Conservation (phyloP, 345 rosid genomes). For the Hibiscus tridactylites region DNA sequence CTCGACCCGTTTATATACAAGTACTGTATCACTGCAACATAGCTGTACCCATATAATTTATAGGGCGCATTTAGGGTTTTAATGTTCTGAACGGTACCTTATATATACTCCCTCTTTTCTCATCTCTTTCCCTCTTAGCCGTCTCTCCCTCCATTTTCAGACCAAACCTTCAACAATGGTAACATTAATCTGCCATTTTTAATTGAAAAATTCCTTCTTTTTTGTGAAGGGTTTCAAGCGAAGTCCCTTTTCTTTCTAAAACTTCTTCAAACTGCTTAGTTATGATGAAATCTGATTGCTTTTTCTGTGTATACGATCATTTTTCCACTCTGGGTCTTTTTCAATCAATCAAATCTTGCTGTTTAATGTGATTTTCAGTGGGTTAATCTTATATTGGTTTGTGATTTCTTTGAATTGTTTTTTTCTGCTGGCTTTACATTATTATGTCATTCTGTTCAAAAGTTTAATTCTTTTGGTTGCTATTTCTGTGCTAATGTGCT, state of each 20-base stretch:
- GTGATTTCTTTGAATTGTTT: neutral
- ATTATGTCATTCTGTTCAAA: neutral
- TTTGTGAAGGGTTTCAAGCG: neutral
- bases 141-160: neutral
- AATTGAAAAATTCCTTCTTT: neutral
- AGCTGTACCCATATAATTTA: conserved; percentile 24
- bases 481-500: neutral
- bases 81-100: neutral
- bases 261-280: neutral
- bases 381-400: neutral
- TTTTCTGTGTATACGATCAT: neutral
- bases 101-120: neutral
- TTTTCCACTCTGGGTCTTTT: neutral
- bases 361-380: neutral
- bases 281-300: neutral
- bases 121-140: neutral
- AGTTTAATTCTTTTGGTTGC: neutral
- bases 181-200: neutral
- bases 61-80: neutral
- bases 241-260: neutral
- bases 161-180: neutral
- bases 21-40: too few species aligned
- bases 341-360: neutral
- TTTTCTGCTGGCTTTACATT: neutral
- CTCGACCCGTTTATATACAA: too few species aligned